Evolutionary conservation across 768 basidiomycete species (phyloP), one percentile per base, ranked within the genome.

Genomic region (Lactarius evosmus): DNA sequence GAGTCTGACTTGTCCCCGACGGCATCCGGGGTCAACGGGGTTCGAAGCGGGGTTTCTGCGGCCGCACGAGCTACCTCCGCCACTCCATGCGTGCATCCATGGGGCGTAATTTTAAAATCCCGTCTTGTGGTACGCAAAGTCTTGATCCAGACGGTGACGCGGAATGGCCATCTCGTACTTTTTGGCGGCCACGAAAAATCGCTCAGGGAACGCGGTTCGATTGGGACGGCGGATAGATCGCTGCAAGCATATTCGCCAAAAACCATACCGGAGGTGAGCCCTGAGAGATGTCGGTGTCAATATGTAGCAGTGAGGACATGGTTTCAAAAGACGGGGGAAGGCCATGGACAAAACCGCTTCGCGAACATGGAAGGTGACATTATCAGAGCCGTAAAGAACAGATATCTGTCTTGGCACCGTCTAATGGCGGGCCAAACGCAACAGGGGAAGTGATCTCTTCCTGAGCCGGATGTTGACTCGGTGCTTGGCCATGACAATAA

Each of bases 321-420:
- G 7, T 30, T 32, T 36, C 32, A 44, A 62, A 62, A 62, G 55
- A 62, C 25, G 16, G 54, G 61, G 14, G 61, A 61, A 34, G 61
- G 61, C 32, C 34, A 49, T 36, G 25, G 44, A 46, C 34, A 62
- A 56, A 41, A 56, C 56, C 9, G 25, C 32, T 25, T n/a, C 36
- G 44, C 56, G 56, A 16, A 62, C 44, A 8, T 14, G 22, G 14
- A 62, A 56, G 7, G 46, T n/a, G 44, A 62, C 54, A 8, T 25
- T 38, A 46, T 56, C 54, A 33, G 61, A 62, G 22, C 38, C 32
- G 32, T 53, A 34, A 27, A 61, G 27, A 16, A 50, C 27, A 11
- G n/a, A 38, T 17, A 22, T 52, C 58, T 25, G 58, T 49, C n/a
- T 40, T 32, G 17, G 17, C 34, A 5, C 30, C 19, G 17, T 50